Conservation (phyloP, 75 land plant species). For the Sequoiadendron giganteum region DNA sequence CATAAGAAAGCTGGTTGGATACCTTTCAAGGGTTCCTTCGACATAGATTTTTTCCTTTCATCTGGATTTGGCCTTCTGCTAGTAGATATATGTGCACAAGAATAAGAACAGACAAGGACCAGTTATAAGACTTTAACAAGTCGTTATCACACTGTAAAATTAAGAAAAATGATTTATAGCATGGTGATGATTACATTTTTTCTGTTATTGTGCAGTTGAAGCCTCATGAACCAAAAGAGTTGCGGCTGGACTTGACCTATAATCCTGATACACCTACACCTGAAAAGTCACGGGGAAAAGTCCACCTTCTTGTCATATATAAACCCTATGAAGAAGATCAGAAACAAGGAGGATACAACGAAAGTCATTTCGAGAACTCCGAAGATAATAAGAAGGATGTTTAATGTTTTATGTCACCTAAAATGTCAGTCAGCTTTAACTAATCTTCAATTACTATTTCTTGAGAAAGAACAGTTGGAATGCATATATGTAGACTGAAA, state of each 20-base stretch:
- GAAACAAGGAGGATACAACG: background rate
- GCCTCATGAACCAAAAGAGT: slow-evolving; percentile 27
- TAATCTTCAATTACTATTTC: background rate
- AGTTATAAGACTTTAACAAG: background rate
- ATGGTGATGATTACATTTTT: background rate
- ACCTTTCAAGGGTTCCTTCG: background rate
- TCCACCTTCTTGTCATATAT: slow-evolving; percentile 22
- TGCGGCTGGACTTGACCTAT: slow-evolving; percentile 26
- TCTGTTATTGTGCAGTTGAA: slow-evolving; percentile 14
- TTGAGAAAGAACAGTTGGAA: background rate
- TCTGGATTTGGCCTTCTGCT: background rate
- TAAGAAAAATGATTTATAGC: background rate
- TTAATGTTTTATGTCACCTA: background rate
- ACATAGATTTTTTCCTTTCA: background rate
- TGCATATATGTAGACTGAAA: background rate
- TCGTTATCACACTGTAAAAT: background rate
- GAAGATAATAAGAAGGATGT: background rate
- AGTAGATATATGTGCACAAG: background rate
- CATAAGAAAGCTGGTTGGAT: background rate
- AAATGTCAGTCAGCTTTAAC: background rate
- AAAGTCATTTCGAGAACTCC: background rate
- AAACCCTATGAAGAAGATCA: slow-evolving; percentile 17
- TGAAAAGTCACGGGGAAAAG: slow-evolving; percentile 17
- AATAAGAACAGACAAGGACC: background rate
- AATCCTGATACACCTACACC: slow-evolving; percentile 5